Base-by-base conservation (phyloP, 2,329 filamentous ascomycete genomes). In the Colletotrichum agaves region DNA sequence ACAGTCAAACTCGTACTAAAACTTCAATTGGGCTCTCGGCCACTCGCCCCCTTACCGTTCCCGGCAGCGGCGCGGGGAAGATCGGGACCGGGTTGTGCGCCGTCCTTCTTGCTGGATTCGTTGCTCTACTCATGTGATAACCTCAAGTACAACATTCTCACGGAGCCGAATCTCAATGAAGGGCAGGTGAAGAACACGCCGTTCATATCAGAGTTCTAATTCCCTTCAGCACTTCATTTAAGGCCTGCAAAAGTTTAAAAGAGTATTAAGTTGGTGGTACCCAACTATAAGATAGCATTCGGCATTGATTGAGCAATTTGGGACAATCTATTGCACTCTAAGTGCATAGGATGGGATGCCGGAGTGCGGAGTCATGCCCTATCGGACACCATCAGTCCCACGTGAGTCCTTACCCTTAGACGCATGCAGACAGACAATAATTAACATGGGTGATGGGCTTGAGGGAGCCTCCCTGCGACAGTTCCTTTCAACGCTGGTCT, bases 51-150 rank as follows among this genome's bases (percentile, higher is more conserved):
- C 62, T 58, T 49, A 50, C 43, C 52, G 72, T 80, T n/a, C 75
- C 77, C 21, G 77, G 77, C 41, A 81, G 76, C 43, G 81, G 75
- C 21, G 81, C 78, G 52, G 76, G 74, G 64, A 79, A 77, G 72
- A 68, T 75, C 37, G 75, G 74, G 41, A 72, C 77, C 31, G 78
- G 77, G 59, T 58, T 79, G 23, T 79, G 78, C 27, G 78, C 78
- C 61, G 73, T 82, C 46, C 71, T 80, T 52, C 62, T 81, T 35
- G 81, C 76, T 46, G 82, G 78, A 64, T 65, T 81, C 41, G 79
- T 76, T 56, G 79, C 77, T 21, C 60, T 83, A 3, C 47, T 69
- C 27, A 15, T 67, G 31, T 70, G 57, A 57, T 55, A 21, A 35
- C 21, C 37, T 37, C 21, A 15, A 23, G 15, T 4, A 23, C 33